These are phyloP conservation scores for Fusarium burgessii DNA, from an alignment of 2,329 filamentous ascomycete genomes.

Conservation along the genomic window DNA sequence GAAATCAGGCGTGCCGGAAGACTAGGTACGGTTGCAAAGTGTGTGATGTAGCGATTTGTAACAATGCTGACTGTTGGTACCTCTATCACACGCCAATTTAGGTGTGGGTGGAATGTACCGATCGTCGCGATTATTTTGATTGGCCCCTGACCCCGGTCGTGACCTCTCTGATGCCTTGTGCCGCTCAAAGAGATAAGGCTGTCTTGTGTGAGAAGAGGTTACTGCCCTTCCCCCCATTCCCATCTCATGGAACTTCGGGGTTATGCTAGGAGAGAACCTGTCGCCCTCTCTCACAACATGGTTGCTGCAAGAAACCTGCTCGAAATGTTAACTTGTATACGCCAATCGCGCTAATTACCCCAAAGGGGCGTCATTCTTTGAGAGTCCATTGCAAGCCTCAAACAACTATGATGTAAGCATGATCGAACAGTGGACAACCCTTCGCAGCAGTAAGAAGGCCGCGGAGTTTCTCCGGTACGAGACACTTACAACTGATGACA, in stretches of 20 bases:
- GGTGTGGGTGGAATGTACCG: no score
- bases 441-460: fast-evolving
- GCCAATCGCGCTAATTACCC: not conserved
- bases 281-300: not conserved
- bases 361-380: not conserved
- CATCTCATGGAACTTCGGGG: no score
- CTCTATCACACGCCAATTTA: no score
- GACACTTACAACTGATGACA: not conserved
- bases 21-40: no score
- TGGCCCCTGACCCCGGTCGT: no score
- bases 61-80: no score
- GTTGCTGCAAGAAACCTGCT: not conserved
- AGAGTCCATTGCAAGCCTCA: not conserved
- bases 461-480: not conserved
- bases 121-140: no score
- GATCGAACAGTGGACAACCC: not conserved
- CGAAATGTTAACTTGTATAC: fast-evolving
- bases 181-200: no score
- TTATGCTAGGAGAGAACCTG: not conserved
- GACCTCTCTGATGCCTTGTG: no score
- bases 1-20: no score
- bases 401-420: not conserved
- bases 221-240: no score
- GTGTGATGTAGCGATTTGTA: no score
- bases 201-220: not conserved